These are phyloP conservation scores for Hortaea werneckii DNA, from an alignment of 2,329 filamentous ascomycete genomes.

Conservation along the genomic window DNA sequence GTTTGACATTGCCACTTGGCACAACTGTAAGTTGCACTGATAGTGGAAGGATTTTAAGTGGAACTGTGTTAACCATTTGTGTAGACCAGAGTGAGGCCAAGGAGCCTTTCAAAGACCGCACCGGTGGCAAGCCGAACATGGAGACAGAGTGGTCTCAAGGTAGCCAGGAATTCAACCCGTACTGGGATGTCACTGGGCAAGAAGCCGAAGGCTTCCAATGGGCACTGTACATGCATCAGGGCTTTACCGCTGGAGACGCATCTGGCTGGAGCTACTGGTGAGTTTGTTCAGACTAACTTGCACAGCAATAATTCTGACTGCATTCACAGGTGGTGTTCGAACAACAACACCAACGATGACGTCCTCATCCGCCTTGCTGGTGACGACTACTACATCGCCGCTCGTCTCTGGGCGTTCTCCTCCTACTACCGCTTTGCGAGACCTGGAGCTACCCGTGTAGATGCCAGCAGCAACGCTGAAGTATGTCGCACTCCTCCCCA, in stretches of 20 bases:
- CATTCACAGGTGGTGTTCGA: slow-evolving; percentile 15
- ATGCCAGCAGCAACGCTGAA: neutral
- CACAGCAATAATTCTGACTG: slow-evolving; percentile 5
- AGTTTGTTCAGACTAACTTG: no score
- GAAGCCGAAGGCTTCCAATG: slow-evolving; percentile 16
- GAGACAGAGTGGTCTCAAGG: slow-evolving; percentile 15
- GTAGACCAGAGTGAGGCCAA: slow-evolving; percentile 12
- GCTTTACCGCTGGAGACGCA: slow-evolving; percentile 3
- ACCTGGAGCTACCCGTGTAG: slow-evolving; percentile 11
- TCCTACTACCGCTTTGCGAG: slow-evolving; percentile 17
- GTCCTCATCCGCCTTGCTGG: slow-evolving; percentile 9
- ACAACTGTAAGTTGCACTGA: slow-evolving; percentile 8
- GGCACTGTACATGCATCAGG: slow-evolving; percentile 19
- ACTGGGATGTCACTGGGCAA: slow-evolving; percentile 11
- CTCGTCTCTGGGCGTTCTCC: slow-evolving; percentile 15
- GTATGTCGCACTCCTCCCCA: no score
- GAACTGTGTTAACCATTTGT: no score
- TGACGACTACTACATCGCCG: slow-evolving; percentile 9
- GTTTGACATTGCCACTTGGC: slow-evolving; percentile 13
- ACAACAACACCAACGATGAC: slow-evolving; percentile 3
- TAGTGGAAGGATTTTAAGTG: no score
- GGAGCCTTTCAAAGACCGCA: slow-evolving; percentile 8
- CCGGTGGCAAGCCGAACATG: slow-evolving; percentile 11
- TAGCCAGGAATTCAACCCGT: slow-evolving; percentile 6
- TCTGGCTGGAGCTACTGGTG: no score